A percentile compares a stretch with the other conserved stretches of the same genome.
phyloP scores from a whole-genome alignment of 2,329 filamentous ascomycete species.

The Hypoxylon sp. region DNA sequence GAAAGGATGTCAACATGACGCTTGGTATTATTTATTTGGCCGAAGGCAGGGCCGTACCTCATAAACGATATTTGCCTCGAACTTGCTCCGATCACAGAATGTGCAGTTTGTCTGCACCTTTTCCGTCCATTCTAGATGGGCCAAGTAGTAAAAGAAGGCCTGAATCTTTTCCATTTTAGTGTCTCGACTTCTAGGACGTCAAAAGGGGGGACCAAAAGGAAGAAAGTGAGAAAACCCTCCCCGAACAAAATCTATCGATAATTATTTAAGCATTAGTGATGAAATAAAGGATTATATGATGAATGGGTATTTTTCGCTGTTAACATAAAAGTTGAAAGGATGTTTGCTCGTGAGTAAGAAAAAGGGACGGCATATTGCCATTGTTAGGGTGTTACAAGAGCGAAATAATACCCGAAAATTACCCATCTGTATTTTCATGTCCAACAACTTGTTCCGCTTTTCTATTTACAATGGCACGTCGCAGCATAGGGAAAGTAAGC shows the following conservation, averaged over 20 bases:
- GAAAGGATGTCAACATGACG: background rate
- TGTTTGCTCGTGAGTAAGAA: background rate
- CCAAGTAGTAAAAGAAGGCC: slow-evolving; percentile 25
- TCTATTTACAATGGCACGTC: background rate
- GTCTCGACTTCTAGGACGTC: background rate
- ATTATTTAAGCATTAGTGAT: background rate
- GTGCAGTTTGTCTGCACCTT: slow-evolving; percentile 23
- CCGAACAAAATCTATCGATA: background rate
- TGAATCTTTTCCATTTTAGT: slow-evolving; percentile 3
- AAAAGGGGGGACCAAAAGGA: background rate
- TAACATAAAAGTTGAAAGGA: background rate
- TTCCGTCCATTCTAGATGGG: slow-evolving; percentile 28
- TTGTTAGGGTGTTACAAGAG: background rate
- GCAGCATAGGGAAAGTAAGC: too few relatives aligned
- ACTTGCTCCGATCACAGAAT: slow-evolving; percentile 31
- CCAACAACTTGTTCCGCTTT: background rate
- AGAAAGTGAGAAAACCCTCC: background rate
- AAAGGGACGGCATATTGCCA: background rate
- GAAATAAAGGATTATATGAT: background rate
- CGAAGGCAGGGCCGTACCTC: slow-evolving; percentile 11
- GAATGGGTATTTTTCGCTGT: background rate
- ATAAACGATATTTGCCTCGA: slow-evolving; percentile 28
- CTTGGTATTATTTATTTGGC: background rate
- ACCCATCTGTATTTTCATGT: background rate
- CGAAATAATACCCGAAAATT: background rate